Evolutionary conservation across 305 asterid species (phyloP), one percentile per base, ranked within the genome.

Genomic region (Fraxinus greggii): DNA sequence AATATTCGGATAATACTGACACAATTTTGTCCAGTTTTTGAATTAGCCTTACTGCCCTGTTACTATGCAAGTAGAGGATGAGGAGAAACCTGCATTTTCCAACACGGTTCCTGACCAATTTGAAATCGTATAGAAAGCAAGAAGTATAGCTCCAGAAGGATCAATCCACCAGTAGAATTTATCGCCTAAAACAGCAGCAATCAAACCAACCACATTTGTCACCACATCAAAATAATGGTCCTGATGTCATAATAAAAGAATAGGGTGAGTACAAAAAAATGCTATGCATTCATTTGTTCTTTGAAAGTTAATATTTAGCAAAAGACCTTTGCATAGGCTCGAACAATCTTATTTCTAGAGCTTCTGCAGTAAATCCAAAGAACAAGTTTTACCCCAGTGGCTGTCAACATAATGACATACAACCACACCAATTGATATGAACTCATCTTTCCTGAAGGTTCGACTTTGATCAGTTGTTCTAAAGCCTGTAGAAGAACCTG

Each of bases 211-310:
- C 69, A 93, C 89, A 23, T 95, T 95, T 67, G 98, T 95, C 79
- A 95, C 94, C 90, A 95, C 99, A 65, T 95, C 99, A 75, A 95
- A 95, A 79, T 95, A 95, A 82, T 95, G 99, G 79, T 95, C 99
- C 99, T 94, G 85, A 74, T 77, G 7, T 40, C 40, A 72, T 10
- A 5, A 12, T 9, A 8, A 23, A 65, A 21, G 35, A 40, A 1
- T 6, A 35, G 9, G 35, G 28, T 70, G 32, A 21, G 29, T 19
- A 74, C 17, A 48, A 19, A 7, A 26, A 33, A 19, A 19, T 2
- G 40, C 69, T 12, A 28, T 9, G 31, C 61, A 63, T 9, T 56
- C 29, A 65, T 8, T 65, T 65, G 35, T 24, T 65, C n/a, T 23
- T 65, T 10, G 26, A 5, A 80, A 42, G n/a, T 15, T 31, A 56